Evolutionary conservation across 108 stramenopile genomes (phyloP).

Genomic region (Bacterosira constricta): DNA sequence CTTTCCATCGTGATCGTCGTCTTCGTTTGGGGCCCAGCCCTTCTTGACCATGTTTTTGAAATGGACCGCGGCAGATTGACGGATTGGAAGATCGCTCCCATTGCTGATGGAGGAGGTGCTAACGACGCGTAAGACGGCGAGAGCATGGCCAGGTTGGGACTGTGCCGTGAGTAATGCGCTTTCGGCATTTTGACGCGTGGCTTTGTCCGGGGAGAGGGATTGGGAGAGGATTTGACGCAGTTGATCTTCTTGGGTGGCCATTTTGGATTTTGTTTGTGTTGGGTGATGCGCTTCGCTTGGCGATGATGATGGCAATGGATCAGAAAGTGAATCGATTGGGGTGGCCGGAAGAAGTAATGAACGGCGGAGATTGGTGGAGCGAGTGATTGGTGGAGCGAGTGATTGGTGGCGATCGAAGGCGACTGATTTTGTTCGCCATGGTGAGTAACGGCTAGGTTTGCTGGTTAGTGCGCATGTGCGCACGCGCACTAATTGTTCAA

Average conservation of each 20-base stretch:
- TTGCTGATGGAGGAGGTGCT: constrained; percentile 27
- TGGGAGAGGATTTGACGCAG: constrained; percentile 63
- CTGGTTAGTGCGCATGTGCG: no score
- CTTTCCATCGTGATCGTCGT: constrained; percentile 57
- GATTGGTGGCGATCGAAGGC: no score
- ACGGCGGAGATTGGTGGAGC: no score
- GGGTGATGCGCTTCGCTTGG: no score
- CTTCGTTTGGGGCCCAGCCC: constrained; percentile 82
- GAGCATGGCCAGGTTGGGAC: constrained; percentile 56
- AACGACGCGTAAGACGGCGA: constrained; percentile 69
- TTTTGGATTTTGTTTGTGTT: no score
- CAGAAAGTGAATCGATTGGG: no score
- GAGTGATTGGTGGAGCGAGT: no score
- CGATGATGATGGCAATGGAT: no score
- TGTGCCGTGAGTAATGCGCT: constrained; percentile 53
- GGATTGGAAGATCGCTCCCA: constrained; percentile 47
- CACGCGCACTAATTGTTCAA: no score
- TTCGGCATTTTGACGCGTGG: constrained; percentile 71
- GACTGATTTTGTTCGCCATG: no score
- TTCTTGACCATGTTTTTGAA: constrained; percentile 98
- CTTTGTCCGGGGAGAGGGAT: constrained; percentile 68
- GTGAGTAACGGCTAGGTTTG: no score
- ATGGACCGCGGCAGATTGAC: constrained; percentile 92
- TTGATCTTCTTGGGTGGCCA: constrained; percentile 44
- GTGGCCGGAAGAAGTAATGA: no score